Percentiles rank a stretch among this genome's conserved stretches.
Evolutionary conservation across 2,329 filamentous ascomycete species (phyloP).

Genomic region (Exophiala sp.): DNA sequence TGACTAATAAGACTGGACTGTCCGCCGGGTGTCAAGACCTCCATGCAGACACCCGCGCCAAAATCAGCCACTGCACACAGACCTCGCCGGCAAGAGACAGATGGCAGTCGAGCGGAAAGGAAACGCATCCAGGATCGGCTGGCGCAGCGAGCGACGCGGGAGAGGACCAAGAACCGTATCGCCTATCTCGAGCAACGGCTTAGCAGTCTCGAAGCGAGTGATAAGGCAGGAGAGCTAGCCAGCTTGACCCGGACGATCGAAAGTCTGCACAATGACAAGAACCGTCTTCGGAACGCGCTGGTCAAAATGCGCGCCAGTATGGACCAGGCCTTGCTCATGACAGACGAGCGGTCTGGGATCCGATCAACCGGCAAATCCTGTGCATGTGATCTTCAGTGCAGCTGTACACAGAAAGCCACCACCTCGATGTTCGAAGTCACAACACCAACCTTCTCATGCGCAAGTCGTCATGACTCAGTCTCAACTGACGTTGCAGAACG

Average conservation of each 20-base stretch:
- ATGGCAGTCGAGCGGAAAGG: constrained; percentile 21
- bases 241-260: constrained; percentile 20
- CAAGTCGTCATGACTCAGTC: constrained; percentile 9
- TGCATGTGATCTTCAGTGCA: constrained; percentile 4
- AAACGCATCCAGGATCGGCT: constrained; percentile 25
- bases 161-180: constrained; percentile 28
- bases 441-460: not conserved
- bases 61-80: constrained; percentile 2
- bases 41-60: constrained; percentile 7
- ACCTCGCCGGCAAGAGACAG: constrained; percentile 11
- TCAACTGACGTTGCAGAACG: constrained; percentile 15
- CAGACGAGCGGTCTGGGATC: constrained; percentile 1
- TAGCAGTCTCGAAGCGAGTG: constrained; percentile 21
- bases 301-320: constrained; percentile 22
- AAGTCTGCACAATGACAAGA: constrained; percentile 20
- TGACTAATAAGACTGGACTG: too few species aligned
- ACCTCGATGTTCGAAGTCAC: constrained; percentile 3
- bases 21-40: constrained; percentile 2
- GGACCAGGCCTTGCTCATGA: constrained; percentile 15
- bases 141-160: constrained; percentile 28
- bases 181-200: constrained; percentile 22
- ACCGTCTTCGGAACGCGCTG: constrained; percentile 20
- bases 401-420: not conserved
- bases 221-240: constrained; percentile 16
- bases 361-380: constrained; percentile 3